Conservation (phyloP, 208 protist genomes). For the Histomonas meleagridis region DNA sequence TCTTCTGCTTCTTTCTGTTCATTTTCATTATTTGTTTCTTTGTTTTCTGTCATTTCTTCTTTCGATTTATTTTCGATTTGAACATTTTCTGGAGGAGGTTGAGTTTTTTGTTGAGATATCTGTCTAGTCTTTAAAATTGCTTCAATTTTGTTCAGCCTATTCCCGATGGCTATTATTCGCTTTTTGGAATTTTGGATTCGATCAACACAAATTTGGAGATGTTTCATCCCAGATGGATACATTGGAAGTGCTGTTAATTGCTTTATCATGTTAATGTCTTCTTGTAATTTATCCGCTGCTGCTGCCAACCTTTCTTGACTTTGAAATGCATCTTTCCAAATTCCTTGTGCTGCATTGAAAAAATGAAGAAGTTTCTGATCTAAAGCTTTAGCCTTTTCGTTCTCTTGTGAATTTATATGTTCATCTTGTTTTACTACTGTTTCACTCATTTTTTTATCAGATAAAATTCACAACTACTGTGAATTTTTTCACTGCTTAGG, state of each 20-base stretch:
- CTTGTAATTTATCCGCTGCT: not conserved
- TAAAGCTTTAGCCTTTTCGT: not conserved
- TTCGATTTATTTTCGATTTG: too few relatives aligned
- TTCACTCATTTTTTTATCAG: too few relatives aligned
- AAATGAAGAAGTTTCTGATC: not conserved
- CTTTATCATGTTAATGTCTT: not conserved
- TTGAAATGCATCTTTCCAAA: constrained; percentile 25
- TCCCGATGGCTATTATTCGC: not conserved
- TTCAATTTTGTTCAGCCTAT: not conserved
- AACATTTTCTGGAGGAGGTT: too few relatives aligned
- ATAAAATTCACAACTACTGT: too few relatives aligned
- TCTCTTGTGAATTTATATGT: too few relatives aligned
- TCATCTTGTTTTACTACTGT: too few relatives aligned
- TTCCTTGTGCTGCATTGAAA: not conserved
- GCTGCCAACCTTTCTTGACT: not conserved
- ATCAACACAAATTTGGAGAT: not conserved
- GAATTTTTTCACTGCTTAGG: too few relatives aligned
- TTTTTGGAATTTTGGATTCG: not conserved
- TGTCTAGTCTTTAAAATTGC: not conserved
- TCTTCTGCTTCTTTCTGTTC: too few relatives aligned
- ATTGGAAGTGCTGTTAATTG: not conserved
- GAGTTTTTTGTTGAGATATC: too few relatives aligned
- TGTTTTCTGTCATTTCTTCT: too few relatives aligned
- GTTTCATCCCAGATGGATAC: not conserved
- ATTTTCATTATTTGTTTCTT: too few relatives aligned